Base-by-base conservation (phyloP, 1,284 basidiomycete genomes). In the Hymenochaete sp. region DNA sequence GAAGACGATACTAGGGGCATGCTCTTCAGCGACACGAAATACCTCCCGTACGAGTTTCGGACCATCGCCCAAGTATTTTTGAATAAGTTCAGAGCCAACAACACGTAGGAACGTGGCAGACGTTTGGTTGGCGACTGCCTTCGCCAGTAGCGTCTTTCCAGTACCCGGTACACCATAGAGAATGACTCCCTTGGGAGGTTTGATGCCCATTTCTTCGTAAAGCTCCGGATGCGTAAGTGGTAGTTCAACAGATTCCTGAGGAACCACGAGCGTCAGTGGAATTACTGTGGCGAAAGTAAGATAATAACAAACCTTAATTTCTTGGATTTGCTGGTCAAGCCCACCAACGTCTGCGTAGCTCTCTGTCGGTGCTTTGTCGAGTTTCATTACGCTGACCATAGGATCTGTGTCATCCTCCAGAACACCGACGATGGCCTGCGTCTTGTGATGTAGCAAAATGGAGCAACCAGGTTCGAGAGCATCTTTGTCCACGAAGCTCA, bases 141-240 rank as follows among this genome's bases (percentile, higher is more conserved):
- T 98, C 18, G 96, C 95, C 2, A 99, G 79, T 1, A 98, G 76
- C 0, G 96, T 98, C 69, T 99, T 99, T 44, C 96, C 96, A 10
- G 96, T 99, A 54, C 96, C 96, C 1, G 96, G 96, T 4, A 95
- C 93, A 59, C 96, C 96, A 59, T 98, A 99, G 0, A 99, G 76
- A 56, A 99, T 98, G 58, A 98, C 96, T 72, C 96, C 96, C 65
- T 98, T 98, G 27, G 96, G 96, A 29, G 95, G 95, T 56, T 87
- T 86, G 65, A 98, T 98, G 50, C 96, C 96, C 96, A 99, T 98
- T 71, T 98, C 95, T 65, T 98, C 95, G 67, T 98, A 99, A 32
- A 98, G 68, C 61, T 99, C 96, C 7, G 96, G 96, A 62, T 98
- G 96, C 13, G 95, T 98, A 38, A 99, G 74, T 0, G 96, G 96